These are phyloP conservation scores for Cryptococcus sp. DNA, from an alignment of 1,284 basidiomycete species.

Conservation along the genomic window DNA sequence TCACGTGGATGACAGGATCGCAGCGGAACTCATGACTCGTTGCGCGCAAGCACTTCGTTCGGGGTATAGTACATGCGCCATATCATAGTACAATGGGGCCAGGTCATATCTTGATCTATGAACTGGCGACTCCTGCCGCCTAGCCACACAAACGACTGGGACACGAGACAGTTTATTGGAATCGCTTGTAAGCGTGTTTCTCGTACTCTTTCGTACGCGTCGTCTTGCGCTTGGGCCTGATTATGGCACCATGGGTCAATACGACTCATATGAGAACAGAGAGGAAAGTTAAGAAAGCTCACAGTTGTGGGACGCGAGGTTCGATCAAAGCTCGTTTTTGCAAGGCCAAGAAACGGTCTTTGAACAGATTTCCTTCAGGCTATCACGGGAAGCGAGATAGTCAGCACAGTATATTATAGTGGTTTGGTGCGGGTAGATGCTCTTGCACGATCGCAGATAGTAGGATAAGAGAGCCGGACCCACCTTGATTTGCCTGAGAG, in stretches of 20 bases:
- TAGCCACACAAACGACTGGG: not conserved
- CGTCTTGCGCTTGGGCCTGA: conserved; percentile 65
- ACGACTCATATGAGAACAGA: conserved; percentile 4
- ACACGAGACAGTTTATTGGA: conserved; percentile 52
- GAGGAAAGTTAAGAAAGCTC: conserved; percentile 9
- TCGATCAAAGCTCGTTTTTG: conserved; percentile 56
- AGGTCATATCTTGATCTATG: no score
- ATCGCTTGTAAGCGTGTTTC: conserved; percentile 84
- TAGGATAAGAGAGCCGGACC: conserved; percentile 29
- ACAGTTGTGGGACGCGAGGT: conserved; percentile 64
- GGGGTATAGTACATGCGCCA: no score
- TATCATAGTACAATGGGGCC: no score
- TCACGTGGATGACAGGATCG: no score
- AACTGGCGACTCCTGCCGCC: not conserved
- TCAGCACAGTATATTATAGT: not conserved
- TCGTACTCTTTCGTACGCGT: conserved; percentile 73
- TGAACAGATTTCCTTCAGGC: conserved; percentile 92
- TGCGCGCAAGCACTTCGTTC: no score
- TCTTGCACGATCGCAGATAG: no score
- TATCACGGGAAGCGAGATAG: conserved; percentile 41
- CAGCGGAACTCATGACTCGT: no score
- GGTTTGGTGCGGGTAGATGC: no score
- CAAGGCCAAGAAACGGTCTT: conserved; percentile 72
- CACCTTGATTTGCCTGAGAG: conserved; percentile 78
- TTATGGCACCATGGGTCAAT: conserved; percentile 14